A percentile compares a stretch with the other conserved stretches of the same genome.
phyloP scores from a whole-genome alignment of 768 basidiomycete species.

The Lactifluus subvellereus region DNA sequence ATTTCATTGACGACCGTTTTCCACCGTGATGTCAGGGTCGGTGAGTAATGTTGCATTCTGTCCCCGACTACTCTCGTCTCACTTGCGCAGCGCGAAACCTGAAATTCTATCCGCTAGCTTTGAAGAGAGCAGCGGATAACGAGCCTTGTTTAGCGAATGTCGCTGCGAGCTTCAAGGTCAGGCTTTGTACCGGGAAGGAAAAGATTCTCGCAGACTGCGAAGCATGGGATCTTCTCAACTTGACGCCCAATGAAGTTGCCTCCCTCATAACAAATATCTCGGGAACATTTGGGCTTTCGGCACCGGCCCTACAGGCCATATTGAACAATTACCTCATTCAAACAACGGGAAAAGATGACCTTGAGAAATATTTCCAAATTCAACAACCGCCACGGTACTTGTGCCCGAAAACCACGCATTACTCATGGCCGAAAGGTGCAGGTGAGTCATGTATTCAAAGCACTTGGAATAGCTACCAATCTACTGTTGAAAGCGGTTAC shows the following conservation, averaged over 20 bases:
- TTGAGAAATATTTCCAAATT: slow-evolving; percentile 29
- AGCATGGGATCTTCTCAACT: slow-evolving; percentile 41
- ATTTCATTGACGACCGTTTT: neutral
- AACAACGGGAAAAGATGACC: slow-evolving; percentile 33
- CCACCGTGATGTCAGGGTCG: slow-evolving; percentile 9
- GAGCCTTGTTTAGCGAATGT: slow-evolving; percentile 32
- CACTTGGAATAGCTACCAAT: neutral
- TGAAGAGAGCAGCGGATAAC: slow-evolving; percentile 27
- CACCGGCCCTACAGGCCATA: slow-evolving; percentile 30
- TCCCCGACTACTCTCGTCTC: neutral
- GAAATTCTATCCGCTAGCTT: slow-evolving; percentile 42
- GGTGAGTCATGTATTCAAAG: slow-evolving; percentile 30
- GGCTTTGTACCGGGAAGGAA: slow-evolving; percentile 26
- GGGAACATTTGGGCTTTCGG: slow-evolving; percentile 33
- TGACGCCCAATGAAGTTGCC: slow-evolving; percentile 32
- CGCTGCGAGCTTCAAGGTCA: slow-evolving; percentile 31
- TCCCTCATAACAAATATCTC: slow-evolving; percentile 34
- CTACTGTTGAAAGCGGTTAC: slow-evolving; percentile 32
- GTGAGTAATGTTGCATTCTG: slow-evolving; percentile 6
- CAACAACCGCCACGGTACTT: slow-evolving; percentile 28
- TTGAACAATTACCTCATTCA: slow-evolving; percentile 35
- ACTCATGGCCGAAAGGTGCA: slow-evolving; percentile 45
- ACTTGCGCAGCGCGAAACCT: slow-evolving; percentile 38
- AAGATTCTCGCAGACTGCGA: slow-evolving; percentile 31
- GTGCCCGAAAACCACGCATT: slow-evolving; percentile 35